Base-by-base conservation (phyloP, 2,329 filamentous ascomycete species). In the Xylariaceae sp. region DNA sequence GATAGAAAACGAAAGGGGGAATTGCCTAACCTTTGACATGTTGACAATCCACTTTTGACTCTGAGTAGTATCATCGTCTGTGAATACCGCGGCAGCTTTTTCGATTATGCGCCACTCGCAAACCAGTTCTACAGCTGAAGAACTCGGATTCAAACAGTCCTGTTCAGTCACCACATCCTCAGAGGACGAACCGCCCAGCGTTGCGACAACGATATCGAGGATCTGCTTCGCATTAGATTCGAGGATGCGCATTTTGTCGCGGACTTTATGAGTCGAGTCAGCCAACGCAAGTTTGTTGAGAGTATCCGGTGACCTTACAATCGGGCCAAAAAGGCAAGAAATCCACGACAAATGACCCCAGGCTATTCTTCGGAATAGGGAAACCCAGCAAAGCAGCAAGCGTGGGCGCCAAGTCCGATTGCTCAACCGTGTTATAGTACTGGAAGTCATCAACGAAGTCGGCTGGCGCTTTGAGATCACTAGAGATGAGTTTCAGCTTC, bases 381-480 rank as follows among this genome's bases (percentile, higher is more conserved):
- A 99, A 88, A 0, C 92, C 92, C 50, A 99, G 80, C 35, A 99
- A 77, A 0, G 88, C 91, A 9, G 90, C 92, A 18, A 99, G 78
- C 0, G 93, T 97, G 1, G 94, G 92, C 0, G 90, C 91, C 60
- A 99, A 82, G 73, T 99, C 95, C 1, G 92, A 96, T 75, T 99
- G 94, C 71, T 97, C 90, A n/a, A 97, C 84, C 57, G 79, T 85
- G 37, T 79, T 80, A 72, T 97, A 97, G 71, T 90, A 97, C 61
- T 89, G 83, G 66, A 96, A 96, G 62, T 94, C 87, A 15, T 85
- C 80, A 44, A 78, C 78, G 5, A 84, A 82, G 10, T 79, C 73
- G 2, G 83, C 75, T 0, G 92, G 92, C 45, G 78, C 76, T 42
- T 73, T 59, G 2, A 74, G 67, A 8, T 65, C 69, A 1, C 72